Conservation (phyloP, 2,329 filamentous ascomycete species). For the Monilinia fructigena region DNA sequence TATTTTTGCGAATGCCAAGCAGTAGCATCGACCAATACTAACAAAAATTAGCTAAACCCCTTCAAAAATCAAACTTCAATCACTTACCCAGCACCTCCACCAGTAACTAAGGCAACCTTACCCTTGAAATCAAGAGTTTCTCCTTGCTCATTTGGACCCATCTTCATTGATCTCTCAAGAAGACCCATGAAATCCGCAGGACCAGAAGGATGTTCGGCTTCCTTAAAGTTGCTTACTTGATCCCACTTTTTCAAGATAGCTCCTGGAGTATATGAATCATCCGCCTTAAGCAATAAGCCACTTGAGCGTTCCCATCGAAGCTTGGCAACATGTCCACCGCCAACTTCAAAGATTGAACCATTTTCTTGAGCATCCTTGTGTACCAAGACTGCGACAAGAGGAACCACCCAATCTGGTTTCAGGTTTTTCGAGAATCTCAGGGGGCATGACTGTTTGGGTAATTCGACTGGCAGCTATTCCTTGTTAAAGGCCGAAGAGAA, state of each 20-base stretch:
- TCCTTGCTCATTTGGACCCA: slow-evolving; percentile 68
- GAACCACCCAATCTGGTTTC: slow-evolving; percentile 93
- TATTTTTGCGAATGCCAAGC: slow-evolving; percentile 82
- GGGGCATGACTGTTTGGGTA: slow-evolving; percentile 93
- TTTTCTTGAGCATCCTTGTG: slow-evolving; percentile 83
- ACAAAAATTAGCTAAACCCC: slow-evolving; percentile 7
- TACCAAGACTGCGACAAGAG: slow-evolving; percentile 82
- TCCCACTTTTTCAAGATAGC: slow-evolving; percentile 89
- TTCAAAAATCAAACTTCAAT: not conserved
- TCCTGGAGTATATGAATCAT: slow-evolving; percentile 82
- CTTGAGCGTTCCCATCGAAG: slow-evolving; percentile 90
- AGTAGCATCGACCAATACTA: slow-evolving; percentile 87
- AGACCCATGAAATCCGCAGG: slow-evolving; percentile 85
- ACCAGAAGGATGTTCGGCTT: slow-evolving; percentile 78
- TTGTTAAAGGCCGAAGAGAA: slow-evolving; percentile 28
- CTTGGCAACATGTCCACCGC: slow-evolving; percentile 90
- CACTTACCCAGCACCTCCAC: slow-evolving; percentile 73
- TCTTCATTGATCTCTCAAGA: slow-evolving; percentile 78
- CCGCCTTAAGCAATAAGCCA: slow-evolving; percentile 85
- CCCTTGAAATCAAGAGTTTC: slow-evolving; percentile 78
- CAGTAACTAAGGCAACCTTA: slow-evolving; percentile 83
- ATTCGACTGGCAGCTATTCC: slow-evolving; percentile 79
- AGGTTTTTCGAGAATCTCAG: slow-evolving; percentile 75
- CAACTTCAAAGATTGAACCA: slow-evolving; percentile 89
- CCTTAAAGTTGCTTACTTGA: slow-evolving; percentile 80